Evolutionary conservation across 1,284 basidiomycete genomes (phyloP).

Genomic region (Singerocomus inundabilis): DNA sequence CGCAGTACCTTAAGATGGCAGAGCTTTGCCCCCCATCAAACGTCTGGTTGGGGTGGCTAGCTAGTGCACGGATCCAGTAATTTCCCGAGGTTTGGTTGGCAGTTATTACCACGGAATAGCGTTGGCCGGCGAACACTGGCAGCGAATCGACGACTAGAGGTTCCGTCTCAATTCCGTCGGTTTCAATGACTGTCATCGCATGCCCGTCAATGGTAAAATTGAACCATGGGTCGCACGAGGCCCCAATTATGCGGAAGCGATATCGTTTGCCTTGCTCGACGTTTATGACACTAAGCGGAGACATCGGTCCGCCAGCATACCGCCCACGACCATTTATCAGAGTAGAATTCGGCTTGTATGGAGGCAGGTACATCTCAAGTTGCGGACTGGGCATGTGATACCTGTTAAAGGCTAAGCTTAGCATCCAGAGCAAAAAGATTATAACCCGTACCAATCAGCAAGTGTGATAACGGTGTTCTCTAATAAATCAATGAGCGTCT

Average conservation of each 20-base stretch:
- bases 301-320: constrained; percentile 23
- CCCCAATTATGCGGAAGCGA: constrained; percentile 36
- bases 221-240: constrained; percentile 36
- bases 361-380: constrained; percentile 16
- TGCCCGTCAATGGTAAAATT: constrained; percentile 41
- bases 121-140: constrained; percentile 38
- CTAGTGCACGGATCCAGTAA: constrained; percentile 42
- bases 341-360: constrained; percentile 25
- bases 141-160: constrained; percentile 42
- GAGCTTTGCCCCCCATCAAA: constrained; percentile 44
- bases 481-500: constrained; percentile 1
- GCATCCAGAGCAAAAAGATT: neutral
- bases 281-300: constrained; percentile 27
- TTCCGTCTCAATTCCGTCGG: constrained; percentile 42
- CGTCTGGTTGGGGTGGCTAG: constrained; percentile 21
- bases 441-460: constrained; percentile 17
- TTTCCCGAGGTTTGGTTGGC: constrained; percentile 35
- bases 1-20: constrained; percentile 53
- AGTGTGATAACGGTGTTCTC: constrained; percentile 25
- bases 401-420: constrained; percentile 9
- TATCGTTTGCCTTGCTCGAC: constrained; percentile 32
- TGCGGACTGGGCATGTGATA: constrained; percentile 15
- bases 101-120: constrained; percentile 34
- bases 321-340: constrained; percentile 35
- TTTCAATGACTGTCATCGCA: constrained; percentile 43